Base-by-base conservation (phyloP, 192 early-diverging fungal genomes). In the Ramicandelaber brevisporus region DNA sequence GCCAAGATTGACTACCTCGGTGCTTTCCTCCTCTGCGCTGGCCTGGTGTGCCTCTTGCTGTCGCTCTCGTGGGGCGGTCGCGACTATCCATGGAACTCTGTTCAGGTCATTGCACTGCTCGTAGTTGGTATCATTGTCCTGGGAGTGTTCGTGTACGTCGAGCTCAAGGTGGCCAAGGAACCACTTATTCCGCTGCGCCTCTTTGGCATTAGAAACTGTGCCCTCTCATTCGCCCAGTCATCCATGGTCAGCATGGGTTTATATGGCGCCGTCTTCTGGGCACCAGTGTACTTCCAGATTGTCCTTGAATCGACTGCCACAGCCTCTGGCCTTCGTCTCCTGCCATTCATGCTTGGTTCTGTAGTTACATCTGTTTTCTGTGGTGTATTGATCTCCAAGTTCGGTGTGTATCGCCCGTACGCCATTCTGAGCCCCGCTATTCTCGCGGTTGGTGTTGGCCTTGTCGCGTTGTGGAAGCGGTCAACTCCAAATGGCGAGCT, bases 201-300 rank as follows among this genome's bases (percentile, higher is more conserved):
- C 26, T 41, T 54, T 32, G 36, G 25, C 5, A 13, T 34, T n/a
- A n/a, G n/a, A n/a, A n/a, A n/a, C n/a, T n/a, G n/a, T n/a, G n/a
- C n/a, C 4, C 47, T 43, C 21, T 48, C 46, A 15, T 40, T 46
- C 0, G 26, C 21, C 8, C 20, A 37, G 18, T 29, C 40, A 6
- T 56, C 22, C 12, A 20, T 21, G 6, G 34, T 29, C 29, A 41
- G 30, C 33, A 2, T 42, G 12, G 29, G 48, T 9, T 44, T 54
- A 17, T 60, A 62, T 30, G 59, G 55, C 1, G 48, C 68, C 1
- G 59, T 73, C 9, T 84, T 69, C 43, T 88, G 82, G 44, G 37
- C 74, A n/a, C 69, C 76, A 15, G 39, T 69, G 22, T 87, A 72
- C 47, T 83, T 86, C 45, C 68, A 84, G 44, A 56, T 90, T 26